Base-by-base conservation (phyloP, 768 basidiomycete species). In the Daedaleopsis nitida region DNA sequence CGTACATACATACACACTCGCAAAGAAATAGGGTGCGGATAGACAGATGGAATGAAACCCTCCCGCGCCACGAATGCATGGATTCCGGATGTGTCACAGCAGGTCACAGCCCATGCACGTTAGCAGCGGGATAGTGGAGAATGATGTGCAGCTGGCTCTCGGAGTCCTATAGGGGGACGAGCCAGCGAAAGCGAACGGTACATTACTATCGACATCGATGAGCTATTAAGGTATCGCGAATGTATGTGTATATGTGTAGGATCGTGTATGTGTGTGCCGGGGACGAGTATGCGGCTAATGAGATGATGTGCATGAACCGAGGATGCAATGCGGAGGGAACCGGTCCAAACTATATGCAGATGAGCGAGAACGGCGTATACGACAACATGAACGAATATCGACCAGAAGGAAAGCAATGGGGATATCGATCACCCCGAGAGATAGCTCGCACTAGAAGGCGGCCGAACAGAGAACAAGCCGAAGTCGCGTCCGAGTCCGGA, bases 21-120 rank as follows among this genome's bases (percentile, higher is more conserved):
- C 55, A 49, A 47, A 32, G 43, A 61, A 56, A 37, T 43, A 52
- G 60, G 60, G 60, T 56, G 55, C 55, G 60, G 56, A 50, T 50
- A 38, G 47, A 27, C 38, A 27, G 43, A 55, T 44, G 43, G 16
- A n/a, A 50, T 59, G 58, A 21, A 23, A 48, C 52, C n/a, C 50
- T 50, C 43, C n/a, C 27, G 50, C 49, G 54, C 50, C 19, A 42
- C 52, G 54, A 45, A 49, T 62, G 60, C 60, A 47, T 56, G 55
- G 55, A 62, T 38, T 19, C 60, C 55, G 50, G 52, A 57, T 13
- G 24, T 24, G 19, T 13, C 34, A 57, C 38, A 32, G 42, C 43
- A 35, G 52, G 35, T 21, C 39, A n/a, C 42, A 17, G 27, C 10
- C 12, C 19, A 42, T 16, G 44, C 32, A 34, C 42, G 35, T 17